Base-by-base conservation (phyloP, 345 rosid genomes). In the Odontarrhena argentea region DNA sequence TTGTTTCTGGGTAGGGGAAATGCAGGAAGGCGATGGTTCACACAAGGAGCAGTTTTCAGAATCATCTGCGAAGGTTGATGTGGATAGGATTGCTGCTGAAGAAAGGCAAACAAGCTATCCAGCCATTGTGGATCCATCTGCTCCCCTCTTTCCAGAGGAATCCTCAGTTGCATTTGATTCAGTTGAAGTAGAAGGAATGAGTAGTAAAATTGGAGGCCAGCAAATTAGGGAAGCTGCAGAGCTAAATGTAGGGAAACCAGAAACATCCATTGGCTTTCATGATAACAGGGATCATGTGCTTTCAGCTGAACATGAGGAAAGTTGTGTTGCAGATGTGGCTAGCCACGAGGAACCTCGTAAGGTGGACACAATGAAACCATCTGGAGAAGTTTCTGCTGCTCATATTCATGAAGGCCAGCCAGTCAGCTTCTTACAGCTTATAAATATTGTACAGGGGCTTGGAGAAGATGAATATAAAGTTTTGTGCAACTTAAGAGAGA, bases 1-100 rank as follows among this genome's bases (percentile, higher is more conserved):
- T 87, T 85, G 79, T 80, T 85, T 76, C 86, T 87, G 80, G 93
- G 86, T 84, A 86, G 98, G 98, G 88, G 80, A 80, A 78, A 84
- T 89, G 96, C 97, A 92, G 96, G 96, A 82, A 74, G 80, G 81
- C 74, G 75, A 84, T 82, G 82, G 76, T 78, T 81, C 71, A 73
- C 84, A 51, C 69, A 67, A 67, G 70, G 71, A 76, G 55, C 83
- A 85, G 58, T 53, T 44, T 67, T 55, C 68, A 55, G 82, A 77
- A 69, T 53, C 45, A 60, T 65, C 70, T 61, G 67, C 67, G 46
- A 70, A 40, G 47, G 51, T 67, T 63, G 45, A 15, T 55, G 52
- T 59, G 32, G 74, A 74, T 46, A 76, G 45, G 67, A 71, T 45
- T 46, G 71, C 63, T 40, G 48, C 59, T 58, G 73, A 75, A 53